Conservation (phyloP, 2,329 filamentous ascomycete species). For the Juglanconis sp. region DNA sequence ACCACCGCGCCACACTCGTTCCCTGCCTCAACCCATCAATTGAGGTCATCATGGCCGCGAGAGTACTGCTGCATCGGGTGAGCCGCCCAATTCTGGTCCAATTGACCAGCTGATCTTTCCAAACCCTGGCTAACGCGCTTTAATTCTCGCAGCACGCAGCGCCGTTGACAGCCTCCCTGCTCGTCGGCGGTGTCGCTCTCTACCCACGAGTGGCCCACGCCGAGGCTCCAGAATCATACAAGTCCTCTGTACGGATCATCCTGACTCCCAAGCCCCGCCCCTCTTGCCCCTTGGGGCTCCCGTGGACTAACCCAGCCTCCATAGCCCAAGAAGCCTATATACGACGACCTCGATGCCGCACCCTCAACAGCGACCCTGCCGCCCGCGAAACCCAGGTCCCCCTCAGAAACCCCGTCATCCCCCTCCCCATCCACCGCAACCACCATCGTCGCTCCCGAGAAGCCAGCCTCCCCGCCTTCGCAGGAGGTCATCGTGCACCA, state of each 20-base stretch:
- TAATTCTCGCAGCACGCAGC: slow-evolving; percentile 44
- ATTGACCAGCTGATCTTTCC: slow-evolving; percentile 11
- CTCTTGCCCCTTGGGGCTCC: not conserved
- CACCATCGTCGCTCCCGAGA: slow-evolving; percentile 24
- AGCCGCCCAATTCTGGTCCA: slow-evolving; percentile 19
- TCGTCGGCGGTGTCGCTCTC: slow-evolving; percentile 47
- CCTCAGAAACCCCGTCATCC: slow-evolving; percentile 28
- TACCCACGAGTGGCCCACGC: slow-evolving; percentile 47
- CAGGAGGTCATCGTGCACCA: slow-evolving; percentile 15
- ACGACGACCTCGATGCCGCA: slow-evolving; percentile 62
- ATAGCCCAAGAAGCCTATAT: slow-evolving; percentile 69
- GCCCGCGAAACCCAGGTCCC: slow-evolving; percentile 14
- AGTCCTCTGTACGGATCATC: slow-evolving; percentile 4
- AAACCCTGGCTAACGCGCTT: slow-evolving; percentile 23
- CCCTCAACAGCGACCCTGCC: slow-evolving; percentile 18
- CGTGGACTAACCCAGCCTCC: slow-evolving; percentile 12
- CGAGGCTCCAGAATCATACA: slow-evolving; percentile 40
- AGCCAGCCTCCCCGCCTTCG: slow-evolving; percentile 29
- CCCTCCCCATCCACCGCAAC: slow-evolving; percentile 29
- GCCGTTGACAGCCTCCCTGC: slow-evolving; percentile 51
- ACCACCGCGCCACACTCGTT: slow-evolving; percentile 8
- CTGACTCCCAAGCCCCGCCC: not conserved
- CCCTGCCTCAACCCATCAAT: slow-evolving; percentile 34
- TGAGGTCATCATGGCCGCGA: slow-evolving; percentile 56
- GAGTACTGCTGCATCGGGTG: slow-evolving; percentile 58